These are phyloP conservation scores for Xylariaceae sp. DNA, from an alignment of 2,329 filamentous ascomycete genomes.

Conservation along the genomic window DNA sequence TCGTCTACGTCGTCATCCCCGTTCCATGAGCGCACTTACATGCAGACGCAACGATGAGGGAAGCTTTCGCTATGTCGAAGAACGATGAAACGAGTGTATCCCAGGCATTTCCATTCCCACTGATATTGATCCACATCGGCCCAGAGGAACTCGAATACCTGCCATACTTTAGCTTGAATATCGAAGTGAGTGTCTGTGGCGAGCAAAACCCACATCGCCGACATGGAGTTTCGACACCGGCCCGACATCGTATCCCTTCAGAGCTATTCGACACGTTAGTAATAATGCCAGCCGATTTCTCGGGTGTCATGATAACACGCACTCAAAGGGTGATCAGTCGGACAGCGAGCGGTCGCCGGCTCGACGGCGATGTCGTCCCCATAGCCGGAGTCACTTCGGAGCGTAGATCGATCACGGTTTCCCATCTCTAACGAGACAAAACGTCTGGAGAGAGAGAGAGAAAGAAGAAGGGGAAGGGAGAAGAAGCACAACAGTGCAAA, in stretches of 20 bases:
- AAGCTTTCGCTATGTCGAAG: conserved; percentile 35
- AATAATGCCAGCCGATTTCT: background rate
- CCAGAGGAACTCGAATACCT: conserved; percentile 39
- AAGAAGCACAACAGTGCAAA: conserved; percentile 11
- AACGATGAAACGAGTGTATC: conserved; percentile 35
- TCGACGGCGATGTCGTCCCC: conserved; percentile 29
- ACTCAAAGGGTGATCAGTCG: conserved; percentile 32
- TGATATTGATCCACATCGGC: conserved; percentile 34
- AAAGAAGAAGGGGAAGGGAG: conserved; percentile 19
- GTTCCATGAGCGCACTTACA: conserved; percentile 28
- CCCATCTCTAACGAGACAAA: conserved; percentile 33
- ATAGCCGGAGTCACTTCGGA: conserved; percentile 34
- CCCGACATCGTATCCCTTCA: conserved; percentile 35
- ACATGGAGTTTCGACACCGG: conserved; percentile 32
- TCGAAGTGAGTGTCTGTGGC: background rate
- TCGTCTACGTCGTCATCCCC: background rate
- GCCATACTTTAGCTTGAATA: conserved; percentile 4
- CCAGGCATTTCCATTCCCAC: conserved; percentile 37
- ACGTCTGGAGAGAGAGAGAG: conserved; percentile 13
- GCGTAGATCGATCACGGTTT: conserved; percentile 32
- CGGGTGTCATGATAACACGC: conserved; percentile 14
- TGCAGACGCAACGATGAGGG: conserved; percentile 34
- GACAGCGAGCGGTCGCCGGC: conserved; percentile 25
- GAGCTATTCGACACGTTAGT: conserved; percentile 20
- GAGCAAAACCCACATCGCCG: conserved; percentile 31